Evolutionary conservation across 1,139 yeast genomes (phyloP), one percentile per base, ranked within the genome.

Genomic region (Lodderomyces pseudojiufengensis): DNA sequence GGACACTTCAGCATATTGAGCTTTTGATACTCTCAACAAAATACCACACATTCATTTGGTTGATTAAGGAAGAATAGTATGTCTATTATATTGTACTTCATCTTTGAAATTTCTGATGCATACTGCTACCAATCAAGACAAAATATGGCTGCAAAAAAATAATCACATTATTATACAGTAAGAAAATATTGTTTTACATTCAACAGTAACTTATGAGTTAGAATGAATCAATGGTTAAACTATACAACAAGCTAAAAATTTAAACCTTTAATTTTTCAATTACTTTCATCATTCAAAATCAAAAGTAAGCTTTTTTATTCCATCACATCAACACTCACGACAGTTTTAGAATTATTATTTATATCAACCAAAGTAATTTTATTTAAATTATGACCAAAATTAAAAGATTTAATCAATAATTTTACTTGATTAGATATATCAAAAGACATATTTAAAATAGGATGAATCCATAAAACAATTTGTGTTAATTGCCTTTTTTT

Each of bases 21-120:
- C 9, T 5, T 25, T 36, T 6, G 43, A 35, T 7, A 39, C 31
- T 31, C 36, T 27, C 27, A 42, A 31, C 13, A 45, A 28, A 9
- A 45, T 45, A 20, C 48, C 48, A 42, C 48, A 45, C 48, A 45
- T 45, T 16, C 20, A 12, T 10, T 18, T 18, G 7, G 7, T 18
- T 18, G 6, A 5, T 18, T 18, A 7, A 18, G n/a, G n/a, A n/a
- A n/a, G n/a, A n/a, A n/a, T n/a, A n/a, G n/a, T n/a, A n/a, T n/a
- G n/a, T n/a, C n/a, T n/a, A n/a, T n/a, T n/a, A n/a, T n/a, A n/a
- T n/a, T n/a, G n/a, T n/a, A n/a, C n/a, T n/a, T n/a, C n/a, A n/a
- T n/a, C n/a, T n/a, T n/a, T n/a, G n/a, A n/a, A n/a, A n/a, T n/a
- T n/a, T n/a, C n/a, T n/a, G n/a, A n/a, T n/a, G n/a, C n/a, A n/a